Evolutionary conservation across 192 early-diverging fungal genomes (phyloP).

Genomic region (Coemansia sp.): DNA sequence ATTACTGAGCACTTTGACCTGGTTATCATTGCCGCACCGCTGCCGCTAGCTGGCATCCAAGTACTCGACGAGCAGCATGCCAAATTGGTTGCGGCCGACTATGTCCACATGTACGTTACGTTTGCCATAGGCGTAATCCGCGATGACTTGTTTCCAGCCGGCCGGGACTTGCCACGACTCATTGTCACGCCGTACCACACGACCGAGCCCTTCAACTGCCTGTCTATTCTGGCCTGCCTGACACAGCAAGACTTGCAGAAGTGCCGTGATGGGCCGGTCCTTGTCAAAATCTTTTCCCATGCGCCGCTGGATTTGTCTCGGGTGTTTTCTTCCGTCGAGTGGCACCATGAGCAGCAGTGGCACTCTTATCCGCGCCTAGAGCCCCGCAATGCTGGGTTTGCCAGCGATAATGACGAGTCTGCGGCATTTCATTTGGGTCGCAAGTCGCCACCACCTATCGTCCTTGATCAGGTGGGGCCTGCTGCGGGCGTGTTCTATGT

Average conservation of each 20-base stretch:
- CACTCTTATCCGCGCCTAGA: conserved; percentile 24
- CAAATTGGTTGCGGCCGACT: not conserved
- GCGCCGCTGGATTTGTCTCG: conserved; percentile 5
- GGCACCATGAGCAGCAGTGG: conserved; percentile 24
- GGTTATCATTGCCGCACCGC: conserved; percentile 26
- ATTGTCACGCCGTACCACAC: conserved; percentile 25
- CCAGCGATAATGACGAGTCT: not conserved
- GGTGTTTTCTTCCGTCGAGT: conserved; percentile 9
- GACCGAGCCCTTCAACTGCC: conserved; percentile 31
- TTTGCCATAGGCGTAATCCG: conserved; percentile 29
- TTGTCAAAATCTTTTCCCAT: conserved; percentile 36
- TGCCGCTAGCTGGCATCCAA: conserved; percentile 13
- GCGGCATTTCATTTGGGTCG: not conserved
- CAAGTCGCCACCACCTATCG: conserved; percentile 15
- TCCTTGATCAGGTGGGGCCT: conserved; percentile 8
- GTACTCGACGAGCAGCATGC: conserved; percentile 6
- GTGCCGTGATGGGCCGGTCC: conserved; percentile 4
- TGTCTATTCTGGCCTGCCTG: conserved; percentile 33
- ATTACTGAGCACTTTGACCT: conserved; percentile 11
- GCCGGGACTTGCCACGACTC: conserved; percentile 14
- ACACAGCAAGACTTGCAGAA: not conserved
- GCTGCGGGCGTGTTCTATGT: conserved; percentile 22
- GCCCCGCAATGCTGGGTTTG: conserved; percentile 22
- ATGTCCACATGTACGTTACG: conserved; percentile 30
- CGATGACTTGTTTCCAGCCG: conserved; percentile 13